A percentile compares a stretch with the other conserved stretches of the same genome.
phyloP scores from a whole-genome alignment of 2,329 filamentous ascomycete species.

The Amauroascus verrucosus region DNA sequence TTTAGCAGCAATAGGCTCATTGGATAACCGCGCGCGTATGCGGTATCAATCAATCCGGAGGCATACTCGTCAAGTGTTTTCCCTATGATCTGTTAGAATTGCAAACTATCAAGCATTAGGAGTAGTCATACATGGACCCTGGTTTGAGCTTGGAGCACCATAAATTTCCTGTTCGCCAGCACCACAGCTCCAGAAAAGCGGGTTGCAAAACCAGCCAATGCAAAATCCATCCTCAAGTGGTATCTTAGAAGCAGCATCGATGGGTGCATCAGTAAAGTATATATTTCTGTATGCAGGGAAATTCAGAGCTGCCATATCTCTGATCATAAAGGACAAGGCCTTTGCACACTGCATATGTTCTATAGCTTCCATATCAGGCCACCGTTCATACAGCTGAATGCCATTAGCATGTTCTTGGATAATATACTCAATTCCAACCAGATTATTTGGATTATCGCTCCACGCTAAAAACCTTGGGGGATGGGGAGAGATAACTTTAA shows the following conservation, averaged over 20 bases:
- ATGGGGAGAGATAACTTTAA: slow-evolving; percentile 15
- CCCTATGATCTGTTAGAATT: slow-evolving; percentile 6
- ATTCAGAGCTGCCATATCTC: slow-evolving; percentile 25
- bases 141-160: slow-evolving; percentile 6
- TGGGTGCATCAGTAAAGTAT: slow-evolving; percentile 25
- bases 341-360: slow-evolving; percentile 30
- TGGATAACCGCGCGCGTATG: slow-evolving; percentile 13
- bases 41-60: slow-evolving; percentile 16
- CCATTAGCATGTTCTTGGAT: slow-evolving; percentile 26
- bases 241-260: slow-evolving; percentile 17
- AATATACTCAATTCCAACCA: slow-evolving; percentile 20
- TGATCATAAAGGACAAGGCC: slow-evolving; percentile 22
- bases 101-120: neutral
- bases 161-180: slow-evolving; percentile 15
- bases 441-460: slow-evolving; percentile 18
- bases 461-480: slow-evolving; percentile 14
- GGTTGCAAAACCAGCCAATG: slow-evolving; percentile 26
- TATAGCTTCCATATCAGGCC: slow-evolving; percentile 26
- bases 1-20: slow-evolving; percentile 11
- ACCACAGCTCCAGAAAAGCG: slow-evolving; percentile 18
- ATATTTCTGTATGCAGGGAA: slow-evolving; percentile 35
- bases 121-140: slow-evolving; percentile 15
- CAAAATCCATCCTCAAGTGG: slow-evolving; percentile 25
- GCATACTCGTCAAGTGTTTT: slow-evolving; percentile 13
- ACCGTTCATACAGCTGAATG: slow-evolving; percentile 25